These are phyloP conservation scores for Sisymbrium altissimum DNA, from an alignment of 345 rosid species.

Conservation along the genomic window DNA sequence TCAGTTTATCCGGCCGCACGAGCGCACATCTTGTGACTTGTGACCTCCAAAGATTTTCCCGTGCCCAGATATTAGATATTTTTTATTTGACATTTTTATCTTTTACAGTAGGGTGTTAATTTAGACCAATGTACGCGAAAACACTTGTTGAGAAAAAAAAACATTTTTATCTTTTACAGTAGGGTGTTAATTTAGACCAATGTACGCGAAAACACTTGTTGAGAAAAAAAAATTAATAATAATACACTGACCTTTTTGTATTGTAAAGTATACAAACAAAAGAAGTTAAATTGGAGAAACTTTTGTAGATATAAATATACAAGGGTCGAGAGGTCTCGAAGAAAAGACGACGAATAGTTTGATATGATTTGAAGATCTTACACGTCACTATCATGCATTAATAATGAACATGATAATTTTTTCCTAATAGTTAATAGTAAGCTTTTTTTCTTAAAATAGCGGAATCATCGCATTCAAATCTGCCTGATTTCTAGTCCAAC, in stretches of 20 bases:
- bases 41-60: constrained; percentile 12
- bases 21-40: constrained; percentile 24
- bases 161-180: not conserved
- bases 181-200: not conserved
- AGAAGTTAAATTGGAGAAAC: not conserved
- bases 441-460: not conserved
- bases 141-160: not conserved
- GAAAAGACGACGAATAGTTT: constrained; percentile 11
- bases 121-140: not conserved
- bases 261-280: not conserved
- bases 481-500: constrained; percentile 24
- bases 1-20: constrained; percentile 33
- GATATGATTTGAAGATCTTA: constrained; percentile 20
- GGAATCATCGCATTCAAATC: constrained; percentile 35
- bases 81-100: not conserved
- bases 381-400: constrained; percentile 23
- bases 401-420: constrained; percentile 9
- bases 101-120: not conserved
- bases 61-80: not conserved
- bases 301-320: not conserved
- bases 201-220: not conserved
- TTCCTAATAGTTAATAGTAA: not conserved
- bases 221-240: not conserved
- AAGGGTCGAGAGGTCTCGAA: not conserved
- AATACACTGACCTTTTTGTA: not conserved